Evolutionary conservation across 164 flowering plant genomes (phyloP).

Genomic region (Vitis rupestris): DNA sequence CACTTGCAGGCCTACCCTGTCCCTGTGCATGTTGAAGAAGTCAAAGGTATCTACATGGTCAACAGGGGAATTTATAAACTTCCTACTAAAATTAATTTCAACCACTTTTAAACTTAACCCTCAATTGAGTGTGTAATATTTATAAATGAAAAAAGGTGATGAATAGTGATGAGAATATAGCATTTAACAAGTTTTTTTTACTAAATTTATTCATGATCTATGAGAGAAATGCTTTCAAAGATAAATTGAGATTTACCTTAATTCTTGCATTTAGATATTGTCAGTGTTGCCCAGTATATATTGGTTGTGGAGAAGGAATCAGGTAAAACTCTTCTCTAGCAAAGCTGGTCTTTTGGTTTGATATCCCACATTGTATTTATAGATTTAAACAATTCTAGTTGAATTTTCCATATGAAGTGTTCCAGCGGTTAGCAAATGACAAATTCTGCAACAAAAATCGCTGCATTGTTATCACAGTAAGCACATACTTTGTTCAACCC

Average conservation of each 20-base stretch:
- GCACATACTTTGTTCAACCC: conserved; percentile 4
- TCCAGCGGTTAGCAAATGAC: conserved; percentile 90
- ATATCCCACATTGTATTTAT: not conserved
- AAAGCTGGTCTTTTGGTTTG: not conserved
- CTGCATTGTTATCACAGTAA: conserved; percentile 78
- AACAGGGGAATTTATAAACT: not conserved
- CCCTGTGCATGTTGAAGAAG: conserved; percentile 82
- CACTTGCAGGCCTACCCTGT: conserved; percentile 65
- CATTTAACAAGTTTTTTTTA: not conserved
- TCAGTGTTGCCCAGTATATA: conserved; percentile 68
- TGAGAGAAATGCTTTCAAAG: not conserved
- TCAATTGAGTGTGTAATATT: not conserved
- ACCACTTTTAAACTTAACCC: not conserved
- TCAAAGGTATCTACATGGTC: conserved; percentile 53
- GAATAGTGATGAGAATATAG: not conserved
- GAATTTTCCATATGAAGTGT: conserved; percentile 48
- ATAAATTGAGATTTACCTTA: conserved; percentile 9
- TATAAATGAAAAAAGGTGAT: not conserved
- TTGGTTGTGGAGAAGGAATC: conserved; percentile 98
- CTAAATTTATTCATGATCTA: not conserved
- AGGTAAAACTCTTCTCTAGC: conserved; percentile 38
- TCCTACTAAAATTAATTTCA: not conserved
- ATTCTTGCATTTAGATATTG: conserved; percentile 44
- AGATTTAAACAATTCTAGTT: not conserved
- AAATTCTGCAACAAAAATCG: conserved; percentile 66